Conservation (phyloP, 306 rosid genomes). For the Begonia loranthoides region DNA sequence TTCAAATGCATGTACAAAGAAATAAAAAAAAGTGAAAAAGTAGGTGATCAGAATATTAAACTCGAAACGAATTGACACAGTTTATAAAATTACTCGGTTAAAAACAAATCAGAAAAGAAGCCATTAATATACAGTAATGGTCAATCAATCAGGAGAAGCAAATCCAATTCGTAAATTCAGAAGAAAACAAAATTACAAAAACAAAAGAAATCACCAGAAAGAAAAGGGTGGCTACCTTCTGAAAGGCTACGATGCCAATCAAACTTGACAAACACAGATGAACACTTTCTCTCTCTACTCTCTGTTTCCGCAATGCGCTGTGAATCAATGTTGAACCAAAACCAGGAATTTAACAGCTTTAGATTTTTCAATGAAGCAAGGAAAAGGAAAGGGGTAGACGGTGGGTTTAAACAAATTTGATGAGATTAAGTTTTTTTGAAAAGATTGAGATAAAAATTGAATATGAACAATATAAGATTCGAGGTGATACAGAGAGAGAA, state of each 20-base stretch:
- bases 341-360: no score
- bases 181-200: conserved; percentile 1
- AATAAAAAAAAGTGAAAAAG: conserved; percentile 9
- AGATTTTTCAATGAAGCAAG: background rate
- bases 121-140: background rate
- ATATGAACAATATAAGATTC: background rate
- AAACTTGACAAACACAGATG: background rate
- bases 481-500: background rate
- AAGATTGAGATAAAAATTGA: no score
- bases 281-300: conserved; percentile 3
- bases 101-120: conserved; percentile 4
- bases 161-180: no score
- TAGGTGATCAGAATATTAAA: conserved; percentile 12
- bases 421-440: no score
- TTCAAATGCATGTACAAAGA: conserved; percentile 2
- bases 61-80: conserved; percentile 30
- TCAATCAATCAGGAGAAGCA: background rate
- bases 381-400: background rate
- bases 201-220: conserved; percentile 1
- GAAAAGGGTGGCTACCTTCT: conserved; percentile 9
- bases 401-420: no score
- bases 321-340: no score
- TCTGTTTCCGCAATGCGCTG: background rate
- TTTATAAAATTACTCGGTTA: conserved; percentile 15
- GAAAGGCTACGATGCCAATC: conserved; percentile 13